Base-by-base conservation (phyloP, 176 grass and related monocot genomes). In the Tillandsia fasciculata region DNA sequence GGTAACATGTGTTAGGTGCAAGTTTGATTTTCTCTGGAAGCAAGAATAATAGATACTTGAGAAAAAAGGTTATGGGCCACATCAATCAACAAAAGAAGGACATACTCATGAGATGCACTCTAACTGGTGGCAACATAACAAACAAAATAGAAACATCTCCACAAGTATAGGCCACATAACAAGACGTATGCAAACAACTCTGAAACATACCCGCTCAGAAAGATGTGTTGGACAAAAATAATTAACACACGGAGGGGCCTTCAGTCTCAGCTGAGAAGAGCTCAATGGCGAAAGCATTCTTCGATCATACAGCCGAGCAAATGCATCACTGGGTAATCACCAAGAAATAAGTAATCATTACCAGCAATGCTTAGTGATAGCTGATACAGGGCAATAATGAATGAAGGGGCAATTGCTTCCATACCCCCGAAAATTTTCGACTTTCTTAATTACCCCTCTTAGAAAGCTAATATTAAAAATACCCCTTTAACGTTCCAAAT, bases 181-280 rank as follows among this genome's bases (percentile, higher is more conserved):
- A 63, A 63, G 57, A n/a, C 23, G 2, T 10, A n/a, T 42, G 4
- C 33, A 42, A 42, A 42, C 33, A 42, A 42, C 33, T 42, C 33
- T 42, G 33, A 2, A 83, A 86, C 67, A 81, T 70, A 97, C 94
- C 68, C 48, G 87, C 49, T 97, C 94, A 80, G 94, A 80, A 74
- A 97, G 86, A 75, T 97, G 94, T 13, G 82, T 28, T 11, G 94
- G 94, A 70, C 94, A 97, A 74, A 97, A 97, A 78, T 90, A 79
- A 73, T 87, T 85, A 79, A 97, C 63, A 78, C 86, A 92, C 77
- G 84, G 86, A 7, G 89, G 89, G 2, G 86, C 77, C 66, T 87
- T 81, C 59, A 66, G 80, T 87, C 78, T 83, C 50, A 49, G 79
- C 75, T 80, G 86, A 76, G 86, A 90, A 68, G 94, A 90, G 20